Evolutionary conservation across 768 basidiomycete species (phyloP), one percentile per base, ranked within the genome.

Genomic region (Tubosaeta sp.): DNA sequence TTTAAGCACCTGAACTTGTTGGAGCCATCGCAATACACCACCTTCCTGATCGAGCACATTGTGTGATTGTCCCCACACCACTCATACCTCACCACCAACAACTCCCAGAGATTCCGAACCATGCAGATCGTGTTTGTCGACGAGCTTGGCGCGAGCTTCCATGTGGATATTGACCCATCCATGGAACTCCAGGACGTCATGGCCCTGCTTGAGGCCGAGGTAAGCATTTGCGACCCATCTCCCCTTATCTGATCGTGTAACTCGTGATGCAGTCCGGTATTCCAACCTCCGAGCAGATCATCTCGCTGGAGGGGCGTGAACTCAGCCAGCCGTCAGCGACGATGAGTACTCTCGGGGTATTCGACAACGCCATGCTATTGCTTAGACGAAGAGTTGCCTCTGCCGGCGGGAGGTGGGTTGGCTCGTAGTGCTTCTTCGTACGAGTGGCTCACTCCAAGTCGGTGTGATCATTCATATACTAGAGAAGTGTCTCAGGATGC

Each of bases 181-280:
- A 94, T 97, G 89, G 84, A 90, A 67, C 80, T 98, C 25, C 89
- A 91, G 74, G 88, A 94, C 66, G 84, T 97, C 32, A 87, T 87
- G 80, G 95, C 91, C 12, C 75, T 97, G 48, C 76, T 96, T n/a
- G 93, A 96, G 70, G 94, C 87, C 0, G 94, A 97, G 82, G 95
- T 93, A 66, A 67, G 84, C 65, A n/a, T 44, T 27, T n/a, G 11
- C 39, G 25, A 8, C 21, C n/a, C 32, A 27, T 11, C 21, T 21
- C 36, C 34, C 40, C 30, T 51, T 48, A 39, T 40, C 43, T 24
- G 25, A 42, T 45, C n/a, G n/a, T 19, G 19, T 18, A 43, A 25
- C 41, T 12, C 31, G 38, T 32, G 18, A 16, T 36, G 16, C 59
- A 94, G 92, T 90, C 87, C 13, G 84, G 83, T 21, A 83, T 94